phyloP scores from a whole-genome alignment of 1,284 basidiomycete species.

The Lignosus rhinocerotis region DNA sequence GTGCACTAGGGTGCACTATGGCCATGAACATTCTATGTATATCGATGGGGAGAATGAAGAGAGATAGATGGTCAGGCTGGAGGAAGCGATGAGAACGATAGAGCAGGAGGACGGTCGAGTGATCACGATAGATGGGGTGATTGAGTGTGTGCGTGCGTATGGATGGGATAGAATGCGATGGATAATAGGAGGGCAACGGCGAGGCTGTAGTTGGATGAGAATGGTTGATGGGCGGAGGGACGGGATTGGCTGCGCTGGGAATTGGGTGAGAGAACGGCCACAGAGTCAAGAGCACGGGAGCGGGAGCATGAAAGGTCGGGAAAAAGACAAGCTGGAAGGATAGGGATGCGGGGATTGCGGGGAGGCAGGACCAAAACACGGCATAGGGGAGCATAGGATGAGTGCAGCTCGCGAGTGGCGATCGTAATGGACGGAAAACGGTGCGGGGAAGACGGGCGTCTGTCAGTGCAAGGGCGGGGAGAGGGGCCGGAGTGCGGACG shows the following conservation, averaged over 20 bases:
- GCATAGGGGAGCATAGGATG: background rate
- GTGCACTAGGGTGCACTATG: too few relatives aligned
- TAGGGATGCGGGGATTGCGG: conserved; percentile 3
- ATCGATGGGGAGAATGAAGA: background rate
- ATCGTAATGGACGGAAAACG: conserved; percentile 7
- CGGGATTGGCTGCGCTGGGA: conserved; percentile 2
- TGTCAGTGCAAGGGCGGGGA: conserved; percentile 7
- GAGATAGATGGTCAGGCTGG: background rate
- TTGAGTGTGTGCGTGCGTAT: background rate
- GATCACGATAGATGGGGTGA: conserved; percentile 15
- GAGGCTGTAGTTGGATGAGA: conserved; percentile 4
- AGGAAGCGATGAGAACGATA: conserved; percentile 15
- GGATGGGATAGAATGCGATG: conserved; percentile 5
- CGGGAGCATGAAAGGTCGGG: background rate
- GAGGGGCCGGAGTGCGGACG: conserved; percentile 5
- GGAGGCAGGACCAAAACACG: conserved; percentile 5
- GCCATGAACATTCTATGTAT: background rate
- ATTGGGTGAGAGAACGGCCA: conserved; percentile 4
- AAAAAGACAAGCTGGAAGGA: background rate
- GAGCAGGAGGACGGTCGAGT: background rate
- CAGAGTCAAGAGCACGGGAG: background rate
- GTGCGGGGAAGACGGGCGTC: conserved; percentile 12
- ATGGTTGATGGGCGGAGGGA: conserved; percentile 10
- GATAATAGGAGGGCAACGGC: background rate
- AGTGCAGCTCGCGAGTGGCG: background rate